Percentiles rank a stretch among this genome's conserved stretches.
Conservation (phyloP, 106 monocot species). For the Phalaenopsis aphrodite region DNA sequence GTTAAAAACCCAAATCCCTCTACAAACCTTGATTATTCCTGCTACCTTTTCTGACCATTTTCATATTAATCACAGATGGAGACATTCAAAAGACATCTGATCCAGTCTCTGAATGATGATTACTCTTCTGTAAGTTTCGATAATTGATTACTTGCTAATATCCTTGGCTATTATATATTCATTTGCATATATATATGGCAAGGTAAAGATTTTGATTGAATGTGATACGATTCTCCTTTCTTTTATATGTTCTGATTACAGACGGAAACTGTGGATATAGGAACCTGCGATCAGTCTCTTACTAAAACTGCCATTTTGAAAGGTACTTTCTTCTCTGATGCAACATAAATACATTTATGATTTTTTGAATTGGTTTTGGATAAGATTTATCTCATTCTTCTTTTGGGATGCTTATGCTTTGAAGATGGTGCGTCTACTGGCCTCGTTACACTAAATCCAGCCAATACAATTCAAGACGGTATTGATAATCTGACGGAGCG, state of each 20-base stretch:
- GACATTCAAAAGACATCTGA: slow-evolving; percentile 87
- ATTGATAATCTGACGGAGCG: background rate
- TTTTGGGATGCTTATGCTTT: background rate
- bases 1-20: background rate
- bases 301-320: slow-evolving; percentile 34
- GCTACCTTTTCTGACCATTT: background rate
- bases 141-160: background rate
- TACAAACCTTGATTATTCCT: background rate
- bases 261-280: slow-evolving; percentile 38
- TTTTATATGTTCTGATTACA: slow-evolving; percentile 15
- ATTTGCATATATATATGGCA: background rate
- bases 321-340: slow-evolving; percentile 28
- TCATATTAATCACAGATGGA: slow-evolving; percentile 44
- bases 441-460: slow-evolving; percentile 11
- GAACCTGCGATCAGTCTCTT: slow-evolving; percentile 27
- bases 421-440: slow-evolving; percentile 32
- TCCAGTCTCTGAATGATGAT: slow-evolving; percentile 86
- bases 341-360: background rate
- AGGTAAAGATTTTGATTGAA: background rate
- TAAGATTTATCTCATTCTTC: background rate
- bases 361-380: background rate
- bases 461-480: slow-evolving; percentile 17
- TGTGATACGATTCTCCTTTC: background rate
- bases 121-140: slow-evolving; percentile 47
- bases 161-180: background rate